These are phyloP conservation scores for Pichia sp. DNA, from an alignment of 1,139 yeast genomes.

Conservation along the genomic window DNA sequence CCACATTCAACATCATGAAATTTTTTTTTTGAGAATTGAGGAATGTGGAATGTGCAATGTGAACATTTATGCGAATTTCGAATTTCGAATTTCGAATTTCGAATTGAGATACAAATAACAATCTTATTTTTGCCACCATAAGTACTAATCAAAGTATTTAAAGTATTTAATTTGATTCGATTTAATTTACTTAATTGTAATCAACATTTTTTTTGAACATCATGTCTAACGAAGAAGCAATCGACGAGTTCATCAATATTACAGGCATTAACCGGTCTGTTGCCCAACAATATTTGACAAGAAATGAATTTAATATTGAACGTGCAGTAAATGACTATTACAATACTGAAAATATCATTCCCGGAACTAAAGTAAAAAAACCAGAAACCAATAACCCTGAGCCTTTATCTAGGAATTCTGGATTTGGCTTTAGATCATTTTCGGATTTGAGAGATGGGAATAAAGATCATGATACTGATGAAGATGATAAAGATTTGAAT, in stretches of 20 bases:
- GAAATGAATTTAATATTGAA: conserved; percentile 33
- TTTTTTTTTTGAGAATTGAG: too few relatives aligned
- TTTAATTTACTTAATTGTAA: too few relatives aligned
- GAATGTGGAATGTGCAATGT: too few relatives aligned
- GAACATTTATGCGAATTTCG: too few relatives aligned
- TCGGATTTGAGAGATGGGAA: conserved; percentile 31
- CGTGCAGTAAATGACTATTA: conserved; percentile 17
- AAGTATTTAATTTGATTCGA: too few relatives aligned
- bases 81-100: too few relatives aligned
- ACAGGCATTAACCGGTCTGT: conserved; percentile 40
- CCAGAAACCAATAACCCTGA: conserved; percentile 4
- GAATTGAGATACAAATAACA: too few relatives aligned
- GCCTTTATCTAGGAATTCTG: conserved; percentile 14
- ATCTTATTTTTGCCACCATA: too few relatives aligned
- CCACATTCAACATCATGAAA: too few relatives aligned
- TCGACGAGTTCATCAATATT: conserved; percentile 41
- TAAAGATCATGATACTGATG: conserved; percentile 33
- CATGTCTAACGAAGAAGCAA: conserved; percentile 5
- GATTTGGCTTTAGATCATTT: conserved; percentile 29
- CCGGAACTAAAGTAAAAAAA: conserved; percentile 12
- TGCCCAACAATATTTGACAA: conserved; percentile 38
- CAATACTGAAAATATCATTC: conserved; percentile 8
- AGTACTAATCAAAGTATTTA: background rate
- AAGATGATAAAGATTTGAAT: conserved; percentile 62
- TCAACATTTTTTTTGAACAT: too few relatives aligned